These are phyloP conservation scores for Saccharomycopsis olivae DNA, from an alignment of 805 yeast genomes.

Conservation along the genomic window DNA sequence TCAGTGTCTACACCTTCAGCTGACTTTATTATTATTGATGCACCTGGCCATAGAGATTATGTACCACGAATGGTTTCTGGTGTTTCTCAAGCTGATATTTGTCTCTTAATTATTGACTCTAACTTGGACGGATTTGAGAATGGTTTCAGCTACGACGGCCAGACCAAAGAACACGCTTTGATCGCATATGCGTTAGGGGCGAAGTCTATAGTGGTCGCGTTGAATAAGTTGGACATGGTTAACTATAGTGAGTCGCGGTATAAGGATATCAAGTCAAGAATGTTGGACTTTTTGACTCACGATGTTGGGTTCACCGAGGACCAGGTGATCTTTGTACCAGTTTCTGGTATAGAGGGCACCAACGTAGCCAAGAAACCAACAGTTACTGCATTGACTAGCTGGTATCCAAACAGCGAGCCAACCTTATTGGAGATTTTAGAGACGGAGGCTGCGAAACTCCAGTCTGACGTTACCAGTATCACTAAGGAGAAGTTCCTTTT, in stretches of 20 bases:
- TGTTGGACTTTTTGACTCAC: slow-evolving; percentile 39
- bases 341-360: slow-evolving; percentile 58
- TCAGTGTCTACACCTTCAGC: slow-evolving; percentile 46
- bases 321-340: slow-evolving; percentile 47
- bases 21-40: slow-evolving; percentile 64
- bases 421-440: slow-evolving; percentile 84
- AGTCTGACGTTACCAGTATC: slow-evolving; percentile 20
- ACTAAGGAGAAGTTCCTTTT: slow-evolving; percentile 39
- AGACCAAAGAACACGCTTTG: slow-evolving; percentile 68
- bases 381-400: slow-evolving; percentile 25
- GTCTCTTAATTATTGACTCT: slow-evolving; percentile 62
- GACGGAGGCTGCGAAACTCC: slow-evolving; percentile 25
- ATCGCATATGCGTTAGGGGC: slow-evolving; percentile 60
- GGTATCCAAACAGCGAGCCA: slow-evolving; percentile 95
- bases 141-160: slow-evolving; percentile 59
- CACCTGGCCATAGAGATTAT: slow-evolving; percentile 78
- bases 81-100: slow-evolving; percentile 67
- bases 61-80: slow-evolving; percentile 85
- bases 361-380: slow-evolving; percentile 43
- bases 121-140: slow-evolving; percentile 58
- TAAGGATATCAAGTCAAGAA: slow-evolving; percentile 36
- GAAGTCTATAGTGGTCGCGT: slow-evolving; percentile 45
- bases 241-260: slow-evolving; percentile 47
- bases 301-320: slow-evolving; percentile 38
- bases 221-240: slow-evolving; percentile 62